Conservation (phyloP, 1,139 yeast genomes). For the Yamadazyma sp. region DNA sequence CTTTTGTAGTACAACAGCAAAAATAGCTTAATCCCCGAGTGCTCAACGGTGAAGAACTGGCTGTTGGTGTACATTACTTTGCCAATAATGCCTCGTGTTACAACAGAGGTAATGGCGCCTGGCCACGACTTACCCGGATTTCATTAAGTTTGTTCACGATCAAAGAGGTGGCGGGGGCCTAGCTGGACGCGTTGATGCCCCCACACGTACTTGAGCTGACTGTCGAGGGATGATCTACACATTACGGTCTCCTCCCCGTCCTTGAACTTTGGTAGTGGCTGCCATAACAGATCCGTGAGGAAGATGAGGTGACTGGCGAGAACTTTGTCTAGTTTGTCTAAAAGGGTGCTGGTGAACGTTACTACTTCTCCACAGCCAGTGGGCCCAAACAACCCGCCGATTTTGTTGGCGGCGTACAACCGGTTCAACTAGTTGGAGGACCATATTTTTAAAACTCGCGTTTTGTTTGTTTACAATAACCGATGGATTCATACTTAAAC, state of each 20-base stretch:
- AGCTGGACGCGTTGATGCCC: slow-evolving; percentile 87
- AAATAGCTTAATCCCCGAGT: slow-evolving; percentile 67
- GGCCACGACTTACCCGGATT: slow-evolving; percentile 41
- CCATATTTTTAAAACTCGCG: slow-evolving; percentile 2
- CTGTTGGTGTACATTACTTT: slow-evolving; percentile 66
- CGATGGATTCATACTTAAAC: slow-evolving; percentile 19
- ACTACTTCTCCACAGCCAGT: slow-evolving; percentile 84
- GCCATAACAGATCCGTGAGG: slow-evolving; percentile 75
- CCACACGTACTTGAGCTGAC: slow-evolving; percentile 62
- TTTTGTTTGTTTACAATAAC: slow-evolving; percentile 6
- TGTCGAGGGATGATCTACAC: slow-evolving; percentile 89
- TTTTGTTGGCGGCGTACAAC: slow-evolving; percentile 18
- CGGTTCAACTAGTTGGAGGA: slow-evolving; percentile 46
- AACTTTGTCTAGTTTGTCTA: slow-evolving; percentile 81
- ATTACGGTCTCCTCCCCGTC: slow-evolving; percentile 93
- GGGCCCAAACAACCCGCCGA: slow-evolving; percentile 52
- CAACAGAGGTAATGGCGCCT: slow-evolving; percentile 47
- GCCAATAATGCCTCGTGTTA: slow-evolving; percentile 70
- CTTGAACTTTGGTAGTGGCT: slow-evolving; percentile 84
- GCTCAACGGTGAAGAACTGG: slow-evolving; percentile 49
- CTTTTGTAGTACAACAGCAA: slow-evolving; percentile 72
- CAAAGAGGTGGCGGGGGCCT: slow-evolving; percentile 88
- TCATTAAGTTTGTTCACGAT: slow-evolving; percentile 62
- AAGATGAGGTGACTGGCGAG: slow-evolving; percentile 50
- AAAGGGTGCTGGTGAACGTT: slow-evolving; percentile 78